These are phyloP conservation scores for Mortierella polycephala DNA, from an alignment of 371 early-diverging fungal species.

Conservation along the genomic window DNA sequence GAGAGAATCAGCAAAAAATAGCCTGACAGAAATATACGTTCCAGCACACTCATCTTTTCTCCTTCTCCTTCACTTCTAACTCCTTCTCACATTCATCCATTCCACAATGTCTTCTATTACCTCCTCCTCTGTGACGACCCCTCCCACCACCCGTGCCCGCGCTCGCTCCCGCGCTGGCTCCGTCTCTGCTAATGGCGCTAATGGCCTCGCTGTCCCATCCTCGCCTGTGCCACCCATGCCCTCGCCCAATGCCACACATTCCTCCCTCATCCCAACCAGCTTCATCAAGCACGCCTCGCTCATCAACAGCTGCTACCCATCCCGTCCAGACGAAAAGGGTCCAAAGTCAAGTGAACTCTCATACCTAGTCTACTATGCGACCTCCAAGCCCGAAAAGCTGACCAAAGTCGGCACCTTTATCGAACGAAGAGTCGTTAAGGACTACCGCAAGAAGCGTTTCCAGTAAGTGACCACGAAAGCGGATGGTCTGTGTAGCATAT, in stretches of 20 bases:
- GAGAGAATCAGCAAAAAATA: too few species aligned
- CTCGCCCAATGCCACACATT: constrained; percentile 34
- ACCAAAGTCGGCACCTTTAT: constrained; percentile 91
- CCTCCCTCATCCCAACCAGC: constrained; percentile 48
- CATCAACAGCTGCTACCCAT: constrained; percentile 92
- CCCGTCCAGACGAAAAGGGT: constrained; percentile 82
- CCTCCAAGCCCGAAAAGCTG: constrained; percentile 90
- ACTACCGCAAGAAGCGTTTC: constrained; percentile 71
- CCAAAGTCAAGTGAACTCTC: constrained; percentile 89
- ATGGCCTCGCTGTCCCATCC: constrained; percentile 6
- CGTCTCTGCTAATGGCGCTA: constrained; percentile 2
- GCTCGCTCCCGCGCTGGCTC: constrained; percentile 23
- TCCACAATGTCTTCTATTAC: constrained; percentile 14
- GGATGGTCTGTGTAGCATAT: neutral
- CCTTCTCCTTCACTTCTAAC: neutral
- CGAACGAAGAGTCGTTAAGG: constrained; percentile 78
- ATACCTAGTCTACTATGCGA: constrained; percentile 89
- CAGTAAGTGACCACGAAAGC: constrained; percentile 57
- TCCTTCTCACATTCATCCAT: neutral
- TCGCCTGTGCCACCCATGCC: constrained; percentile 24
- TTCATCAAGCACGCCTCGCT: constrained; percentile 92
- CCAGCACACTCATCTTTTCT: neutral
- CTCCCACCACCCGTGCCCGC: constrained; percentile 23
- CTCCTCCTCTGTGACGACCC: constrained; percentile 18
- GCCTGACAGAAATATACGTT: neutral